Conservation (phyloP, 306 rosid genomes). For the Hylodesmum podocarpum region DNA sequence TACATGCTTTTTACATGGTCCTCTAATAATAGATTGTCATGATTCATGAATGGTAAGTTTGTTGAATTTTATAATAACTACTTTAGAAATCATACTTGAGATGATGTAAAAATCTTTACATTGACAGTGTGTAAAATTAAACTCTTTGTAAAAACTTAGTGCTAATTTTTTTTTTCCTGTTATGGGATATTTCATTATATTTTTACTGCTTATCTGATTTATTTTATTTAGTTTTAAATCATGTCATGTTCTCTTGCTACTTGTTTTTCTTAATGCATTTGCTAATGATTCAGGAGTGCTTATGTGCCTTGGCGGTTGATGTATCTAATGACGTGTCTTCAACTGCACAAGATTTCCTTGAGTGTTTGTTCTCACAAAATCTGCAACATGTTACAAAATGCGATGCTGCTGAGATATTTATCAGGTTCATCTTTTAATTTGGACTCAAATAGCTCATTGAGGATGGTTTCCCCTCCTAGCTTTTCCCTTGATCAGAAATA, state of each 20-base stretch:
- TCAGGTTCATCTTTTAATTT: slow-evolving; percentile 53
- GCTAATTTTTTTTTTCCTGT: neutral
- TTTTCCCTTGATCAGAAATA: slow-evolving; percentile 18
- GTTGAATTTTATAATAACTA: neutral
- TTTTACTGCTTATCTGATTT: slow-evolving; percentile 3
- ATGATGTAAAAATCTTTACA: no score
- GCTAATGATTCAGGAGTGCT: slow-evolving; percentile 73
- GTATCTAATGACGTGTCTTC: slow-evolving; percentile 72
- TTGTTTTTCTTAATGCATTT: slow-evolving; percentile 27
- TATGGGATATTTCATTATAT: neutral
- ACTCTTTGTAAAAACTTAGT: neutral
- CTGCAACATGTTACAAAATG: slow-evolving; percentile 46
- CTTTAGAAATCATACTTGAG: neutral
- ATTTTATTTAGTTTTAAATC: neutral
- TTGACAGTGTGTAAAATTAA: neutral
- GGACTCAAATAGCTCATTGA: slow-evolving; percentile 16
- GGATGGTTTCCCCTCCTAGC: slow-evolving; percentile 4
- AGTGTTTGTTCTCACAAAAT: slow-evolving; percentile 46
- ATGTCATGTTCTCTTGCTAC: slow-evolving; percentile 24
- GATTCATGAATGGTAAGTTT: neutral
- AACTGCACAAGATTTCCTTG: slow-evolving; percentile 73
- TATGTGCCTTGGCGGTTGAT: slow-evolving; percentile 76
- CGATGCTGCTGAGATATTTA: slow-evolving; percentile 64
- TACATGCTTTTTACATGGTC: neutral
- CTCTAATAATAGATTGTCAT: neutral